Evolutionary conservation across 169 alveolate genomes (phyloP).

Genomic region (Plasmodium reichenowi): DNA sequence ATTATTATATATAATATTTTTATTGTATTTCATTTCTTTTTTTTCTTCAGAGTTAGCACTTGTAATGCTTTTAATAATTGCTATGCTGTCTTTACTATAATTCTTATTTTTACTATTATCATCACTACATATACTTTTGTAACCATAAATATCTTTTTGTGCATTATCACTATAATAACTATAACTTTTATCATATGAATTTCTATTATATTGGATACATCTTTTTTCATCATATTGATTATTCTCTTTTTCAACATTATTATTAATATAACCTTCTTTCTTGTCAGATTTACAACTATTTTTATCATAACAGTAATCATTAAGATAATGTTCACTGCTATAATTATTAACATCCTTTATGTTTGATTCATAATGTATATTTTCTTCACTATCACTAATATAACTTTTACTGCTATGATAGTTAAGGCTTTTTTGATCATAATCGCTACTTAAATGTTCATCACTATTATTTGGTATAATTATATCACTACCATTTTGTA

Average conservation of each 20-base stretch:
- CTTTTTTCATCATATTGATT: neutral
- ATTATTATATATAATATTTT: too few species aligned
- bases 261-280: neutral
- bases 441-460: neutral
- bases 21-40: too few species aligned
- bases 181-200: neutral
- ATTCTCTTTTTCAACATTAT: neutral
- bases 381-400: conserved; percentile 1
- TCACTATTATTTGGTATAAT: neutral
- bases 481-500: neutral
- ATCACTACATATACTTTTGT: neutral
- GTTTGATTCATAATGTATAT: neutral
- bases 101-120: neutral
- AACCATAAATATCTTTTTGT: too few species aligned
- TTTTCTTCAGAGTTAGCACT: too few species aligned
- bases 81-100: too few species aligned
- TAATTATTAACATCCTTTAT: neutral
- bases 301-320: neutral
- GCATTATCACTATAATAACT: neutral
- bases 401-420: neutral
- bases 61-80: too few species aligned
- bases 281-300: neutral
- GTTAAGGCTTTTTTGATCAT: neutral
- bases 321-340: neutral
- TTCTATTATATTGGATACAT: neutral